These are phyloP conservation scores for Colletotrichum neosansevieriae DNA, from an alignment of 2,329 filamentous ascomycete genomes.

Conservation along the genomic window DNA sequence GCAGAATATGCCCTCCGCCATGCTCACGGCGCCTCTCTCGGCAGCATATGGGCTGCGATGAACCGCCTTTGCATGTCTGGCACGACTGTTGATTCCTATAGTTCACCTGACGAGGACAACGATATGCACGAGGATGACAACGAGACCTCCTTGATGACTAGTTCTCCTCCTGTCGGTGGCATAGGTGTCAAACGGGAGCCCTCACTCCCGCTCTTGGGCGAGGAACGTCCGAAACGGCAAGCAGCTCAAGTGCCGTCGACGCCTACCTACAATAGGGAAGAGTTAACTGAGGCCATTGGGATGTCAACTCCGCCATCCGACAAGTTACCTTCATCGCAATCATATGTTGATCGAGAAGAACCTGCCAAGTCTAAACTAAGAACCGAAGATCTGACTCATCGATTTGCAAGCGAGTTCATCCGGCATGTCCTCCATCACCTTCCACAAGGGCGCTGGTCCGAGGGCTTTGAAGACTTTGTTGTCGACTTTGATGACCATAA, in stretches of 20 bases:
- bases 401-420: constrained; percentile 4
- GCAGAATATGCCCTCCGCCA: not conserved
- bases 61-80: not conserved
- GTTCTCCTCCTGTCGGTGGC: not conserved
- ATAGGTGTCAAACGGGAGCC: not conserved
- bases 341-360: not conserved
- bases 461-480: not conserved
- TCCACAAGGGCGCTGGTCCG: not conserved
- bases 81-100: not conserved
- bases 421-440: not conserved
- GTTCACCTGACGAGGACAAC: not conserved
- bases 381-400: not conserved
- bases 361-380: not conserved
- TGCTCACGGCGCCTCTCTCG: not conserved
- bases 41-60: not conserved
- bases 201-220: not conserved
- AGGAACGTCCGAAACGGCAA: constrained; percentile 2
- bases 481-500: not conserved
- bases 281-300: not conserved
- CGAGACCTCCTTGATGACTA: not conserved
- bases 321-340: not conserved
- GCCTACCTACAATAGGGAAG: not conserved
- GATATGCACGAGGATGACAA: not conserved
- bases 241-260: not conserved
- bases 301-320: not conserved